Evolutionary conservation across 202 grass and related monocot species (phyloP).

Genomic region (Eragrostis tef): DNA sequence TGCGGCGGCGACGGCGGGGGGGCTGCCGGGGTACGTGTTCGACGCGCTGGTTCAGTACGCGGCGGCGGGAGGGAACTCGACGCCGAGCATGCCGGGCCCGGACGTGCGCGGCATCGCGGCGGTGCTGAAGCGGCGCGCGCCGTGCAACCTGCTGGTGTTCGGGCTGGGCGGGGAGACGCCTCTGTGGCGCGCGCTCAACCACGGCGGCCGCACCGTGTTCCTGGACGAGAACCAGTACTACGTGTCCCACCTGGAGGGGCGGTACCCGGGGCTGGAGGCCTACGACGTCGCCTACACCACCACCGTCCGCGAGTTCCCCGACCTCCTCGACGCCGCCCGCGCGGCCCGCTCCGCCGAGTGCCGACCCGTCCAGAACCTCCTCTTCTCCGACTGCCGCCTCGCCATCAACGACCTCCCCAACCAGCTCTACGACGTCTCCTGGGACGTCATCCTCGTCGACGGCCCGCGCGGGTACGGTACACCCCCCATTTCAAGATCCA

Average conservation of each 20-base stretch:
- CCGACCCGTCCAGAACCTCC: conserved; percentile 86
- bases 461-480: conserved; percentile 68
- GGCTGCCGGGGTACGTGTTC: conserved; percentile 65
- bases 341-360: conserved; percentile 57
- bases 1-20: not conserved
- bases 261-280: conserved; percentile 75
- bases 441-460: conserved; percentile 95
- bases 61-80: conserved; percentile 48
- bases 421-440: conserved; percentile 78
- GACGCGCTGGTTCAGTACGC: conserved; percentile 83
- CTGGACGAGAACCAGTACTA: conserved; percentile 97
- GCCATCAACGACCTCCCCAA: conserved; percentile 95
- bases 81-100: conserved; percentile 62
- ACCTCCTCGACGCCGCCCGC: conserved; percentile 67
- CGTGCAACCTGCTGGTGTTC: conserved; percentile 87
- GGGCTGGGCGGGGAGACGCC: conserved; percentile 86
- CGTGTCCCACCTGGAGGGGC: conserved; percentile 77
- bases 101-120: conserved; percentile 74
- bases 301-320: conserved; percentile 73
- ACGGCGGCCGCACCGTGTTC: conserved; percentile 89
- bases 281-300: conserved; percentile 92
- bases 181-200: conserved; percentile 91
- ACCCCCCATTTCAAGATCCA: conserved; percentile 17
- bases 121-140: conserved; percentile 58
- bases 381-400: conserved; percentile 92